Evolutionary conservation across 106 monocot genomes (phyloP), one percentile per base, ranked within the genome.

Genomic region (Dendrobium huoshanense): DNA sequence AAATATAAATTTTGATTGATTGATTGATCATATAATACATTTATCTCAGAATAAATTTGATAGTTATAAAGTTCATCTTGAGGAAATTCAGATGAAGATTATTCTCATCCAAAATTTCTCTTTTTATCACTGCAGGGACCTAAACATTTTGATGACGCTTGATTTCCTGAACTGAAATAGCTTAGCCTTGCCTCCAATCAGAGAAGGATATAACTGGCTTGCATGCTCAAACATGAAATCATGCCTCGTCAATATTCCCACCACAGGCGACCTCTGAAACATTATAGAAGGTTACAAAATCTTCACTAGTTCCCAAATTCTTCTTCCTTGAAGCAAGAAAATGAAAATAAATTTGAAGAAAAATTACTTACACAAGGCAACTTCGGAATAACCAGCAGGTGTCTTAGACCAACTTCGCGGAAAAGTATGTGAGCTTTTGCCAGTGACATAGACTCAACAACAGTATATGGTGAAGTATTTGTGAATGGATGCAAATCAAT

Each of bases 221-320:
- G 87, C 84, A 82, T 89, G 84, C 72, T 89, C 87, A 67, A 87
- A 84, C 87, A 84, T 89, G 72, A 89, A 89, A 80, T 89, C 89
- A 55, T 89, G 89, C 67, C 89, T 84, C 0, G 89, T 89, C 45
- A 89, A 55, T 82, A 89, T 89, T 48, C 89, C 89, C 70, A 89
- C 89, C 17, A 89, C 87, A 15, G 89, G 86, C 15, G 79, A 81
- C 45, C 89, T 81, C 89, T 89, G 86, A 81, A 83, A 20, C 29
- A 61, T 33, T 18, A 65, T 0, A 75, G 64, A 70, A 45, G 37
- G 3, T 37, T 37, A 3, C 37, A 37, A 42, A 37, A 55, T 16
- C 3, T 17, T 16, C 0, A 37, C 37, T 3, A 37, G 33, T 33
- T 33, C 37, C 37, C 37, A 37, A 37, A 56, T 56, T 56, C 3